Evolutionary conservation across 371 early-diverging fungal species (phyloP), one percentile per base, ranked within the genome.

Genomic region (Nematocida ironsii): DNA sequence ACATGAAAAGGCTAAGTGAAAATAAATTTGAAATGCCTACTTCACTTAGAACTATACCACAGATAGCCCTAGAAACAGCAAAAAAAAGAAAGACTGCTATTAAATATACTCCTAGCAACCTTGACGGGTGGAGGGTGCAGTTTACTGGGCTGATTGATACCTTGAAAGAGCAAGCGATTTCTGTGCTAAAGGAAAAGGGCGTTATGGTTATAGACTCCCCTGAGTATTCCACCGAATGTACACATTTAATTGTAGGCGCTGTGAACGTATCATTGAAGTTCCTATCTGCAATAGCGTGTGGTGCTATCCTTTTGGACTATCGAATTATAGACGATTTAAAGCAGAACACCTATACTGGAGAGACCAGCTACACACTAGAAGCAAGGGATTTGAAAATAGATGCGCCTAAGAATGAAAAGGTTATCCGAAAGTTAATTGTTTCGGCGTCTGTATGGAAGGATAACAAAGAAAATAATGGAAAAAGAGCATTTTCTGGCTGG

Each of bases 241-340:
- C 87, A 5, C 88, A 88, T 68, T 50, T 88, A 33, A 84, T 88
- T 18, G 86, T 88, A 83, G 86, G 84, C 1, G 72, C 44, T 20
- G 44, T 85, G 4, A 84, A 64, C 27, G 81, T 83, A 11, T 86
- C 88, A 33, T 73, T 86, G 45, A 88, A 88, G 72, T 84, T 86
- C 70, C 71, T 88, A 13, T 85, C 66, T 27, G 78, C 84, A 48
- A 45, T 88, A 23, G 67, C 69, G 3, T 72, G 70, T 45, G 88
- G 88, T 16, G 58, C 45, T 18, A 84, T 82, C 75, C 85, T 88
- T 62, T 47, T 88, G 42, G 84, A 64, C 60, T 83, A 84, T 27
- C 67, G 72, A 27, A 44, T 86, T 45, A 80, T 88, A 40, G 82
- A 86, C 25, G 83, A 83, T 25, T 39, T 78, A 33, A 68, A 56